Evolutionary conservation across 495 filamentous ascomycete species (phyloP).

Genomic region (Penicillium coprophilum): DNA sequence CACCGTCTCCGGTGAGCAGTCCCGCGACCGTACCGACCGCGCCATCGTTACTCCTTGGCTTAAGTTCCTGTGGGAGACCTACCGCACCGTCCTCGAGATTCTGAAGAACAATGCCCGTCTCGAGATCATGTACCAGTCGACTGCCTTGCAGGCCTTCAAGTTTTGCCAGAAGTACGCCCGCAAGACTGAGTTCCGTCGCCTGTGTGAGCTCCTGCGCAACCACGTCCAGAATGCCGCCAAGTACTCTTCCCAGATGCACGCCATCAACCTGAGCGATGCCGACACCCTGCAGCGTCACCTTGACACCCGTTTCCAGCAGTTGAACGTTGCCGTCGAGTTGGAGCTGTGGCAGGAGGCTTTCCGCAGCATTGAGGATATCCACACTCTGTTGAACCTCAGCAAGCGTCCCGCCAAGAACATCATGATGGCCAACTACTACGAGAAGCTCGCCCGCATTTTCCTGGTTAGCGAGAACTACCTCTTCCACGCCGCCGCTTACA

Average conservation of each 20-base stretch:
- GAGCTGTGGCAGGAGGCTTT: conserved; percentile 99
- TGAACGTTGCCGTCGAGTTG: conserved; percentile 96
- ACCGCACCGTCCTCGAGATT: conserved; percentile 96
- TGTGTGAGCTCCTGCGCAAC: conserved; percentile 96
- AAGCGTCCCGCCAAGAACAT: conserved; percentile 99
- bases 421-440: conserved; percentile 99
- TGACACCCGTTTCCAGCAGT: conserved; percentile 96
- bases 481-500: conserved; percentile 97
- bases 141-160: conserved; percentile 95
- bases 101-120: conserved; percentile 97
- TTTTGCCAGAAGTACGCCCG: conserved; percentile 98
- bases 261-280: conserved; percentile 96
- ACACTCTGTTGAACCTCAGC: conserved; percentile 97
- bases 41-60: conserved; percentile 98
- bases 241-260: conserved; percentile 98
- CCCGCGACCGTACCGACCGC: conserved; percentile 91
- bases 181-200: conserved; percentile 98
- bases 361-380: conserved; percentile 97
- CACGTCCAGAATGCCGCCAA: conserved; percentile 99
- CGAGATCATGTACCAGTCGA: conserved; percentile 97
- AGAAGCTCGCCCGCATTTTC: conserved; percentile 97
- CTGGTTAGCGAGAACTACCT: conserved; percentile 98
- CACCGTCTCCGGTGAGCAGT: conserved; percentile 97
- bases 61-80: conserved; percentile 99
- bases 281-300: conserved; percentile 96